Conservation (phyloP, 2,329 filamentous ascomycete genomes). For the Coniochaeta sp. region DNA sequence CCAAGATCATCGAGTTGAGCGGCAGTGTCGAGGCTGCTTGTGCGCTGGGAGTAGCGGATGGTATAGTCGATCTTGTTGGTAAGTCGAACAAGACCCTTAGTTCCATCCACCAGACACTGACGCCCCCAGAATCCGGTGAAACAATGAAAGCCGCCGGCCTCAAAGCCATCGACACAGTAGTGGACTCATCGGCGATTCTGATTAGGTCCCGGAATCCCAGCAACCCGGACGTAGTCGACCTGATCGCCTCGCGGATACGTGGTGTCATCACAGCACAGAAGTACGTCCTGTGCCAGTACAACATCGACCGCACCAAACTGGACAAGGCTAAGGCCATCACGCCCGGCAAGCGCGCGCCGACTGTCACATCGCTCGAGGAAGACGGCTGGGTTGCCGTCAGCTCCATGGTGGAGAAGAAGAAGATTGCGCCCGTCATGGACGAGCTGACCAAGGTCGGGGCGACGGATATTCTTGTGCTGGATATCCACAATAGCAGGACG, state of each 20-base stretch:
- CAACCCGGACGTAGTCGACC: conserved; percentile 70
- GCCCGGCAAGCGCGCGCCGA: conserved; percentile 88
- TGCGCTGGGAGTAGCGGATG: conserved; percentile 89
- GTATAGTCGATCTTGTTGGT: conserved; percentile 96
- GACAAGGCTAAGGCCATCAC: conserved; percentile 66
- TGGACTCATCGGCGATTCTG: conserved; percentile 79
- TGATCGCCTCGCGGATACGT: conserved; percentile 79
- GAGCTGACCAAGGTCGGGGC: conserved; percentile 68
- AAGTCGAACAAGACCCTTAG: conserved; percentile 27
- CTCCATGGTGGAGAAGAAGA: conserved; percentile 86
- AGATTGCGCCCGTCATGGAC: conserved; percentile 82
- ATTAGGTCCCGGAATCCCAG: conserved; percentile 84
- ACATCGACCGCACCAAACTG: conserved; percentile 68
- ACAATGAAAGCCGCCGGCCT: conserved; percentile 96
- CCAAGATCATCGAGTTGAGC: conserved; percentile 88
- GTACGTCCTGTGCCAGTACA: conserved; percentile 95
- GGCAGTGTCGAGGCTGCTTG: conserved; percentile 97
- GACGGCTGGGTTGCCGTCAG: conserved; percentile 91
- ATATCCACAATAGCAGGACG: conserved; percentile 64
- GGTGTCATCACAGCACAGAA: conserved; percentile 94
- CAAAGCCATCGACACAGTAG: conserved; percentile 88
- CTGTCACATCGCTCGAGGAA: conserved; percentile 81
- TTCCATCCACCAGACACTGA: background rate
- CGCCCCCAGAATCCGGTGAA: conserved; percentile 75
- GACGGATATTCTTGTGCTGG: conserved; percentile 75